phyloP scores from a whole-genome alignment of 106 monocot species.

The Gastrodia elata region DNA sequence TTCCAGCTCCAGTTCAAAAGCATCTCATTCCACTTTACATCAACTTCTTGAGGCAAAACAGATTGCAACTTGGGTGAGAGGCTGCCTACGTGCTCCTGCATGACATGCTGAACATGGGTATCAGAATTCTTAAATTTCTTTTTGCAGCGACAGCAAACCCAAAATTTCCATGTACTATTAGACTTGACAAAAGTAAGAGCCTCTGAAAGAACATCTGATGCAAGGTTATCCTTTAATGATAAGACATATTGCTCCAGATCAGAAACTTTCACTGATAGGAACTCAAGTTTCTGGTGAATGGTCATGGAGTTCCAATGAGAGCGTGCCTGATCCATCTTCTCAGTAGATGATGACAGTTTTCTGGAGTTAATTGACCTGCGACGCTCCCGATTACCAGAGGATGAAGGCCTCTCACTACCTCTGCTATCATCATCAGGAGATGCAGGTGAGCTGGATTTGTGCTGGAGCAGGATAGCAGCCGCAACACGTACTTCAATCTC shows the following conservation, averaged over 20 bases:
- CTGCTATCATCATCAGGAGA: background rate
- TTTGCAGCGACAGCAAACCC: conserved; percentile 58
- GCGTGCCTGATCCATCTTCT: conserved; percentile 54
- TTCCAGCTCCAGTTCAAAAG: conserved; percentile 56
- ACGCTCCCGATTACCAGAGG: conserved; percentile 39
- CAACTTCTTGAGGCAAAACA: conserved; percentile 58
- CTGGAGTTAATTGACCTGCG: conserved; percentile 39
- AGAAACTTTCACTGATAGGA: conserved; percentile 33
- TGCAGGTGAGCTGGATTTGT: conserved; percentile 17
- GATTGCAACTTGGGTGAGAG: conserved; percentile 37
- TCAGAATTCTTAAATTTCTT: conserved; percentile 51
- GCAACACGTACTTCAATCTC: conserved; percentile 95
- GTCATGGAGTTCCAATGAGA: conserved; percentile 65
- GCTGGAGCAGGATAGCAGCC: conserved; percentile 68
- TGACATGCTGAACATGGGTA: conserved; percentile 46
- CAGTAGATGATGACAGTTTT: conserved; percentile 34
- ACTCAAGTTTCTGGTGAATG: conserved; percentile 28
- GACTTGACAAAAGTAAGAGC: conserved; percentile 39
- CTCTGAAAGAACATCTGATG: conserved; percentile 42
- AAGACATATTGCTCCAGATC: conserved; percentile 43
- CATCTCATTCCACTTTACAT: conserved; percentile 48
- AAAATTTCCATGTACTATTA: conserved; percentile 56
- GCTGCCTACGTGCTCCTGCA: conserved; percentile 48
- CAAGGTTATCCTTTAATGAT: conserved; percentile 38
- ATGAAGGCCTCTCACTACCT: conserved; percentile 10